Percentiles rank a stretch among this genome's conserved stretches.
Conservation (phyloP, 768 basidiomycete species). For the Fibroporia radiculosa region DNA sequence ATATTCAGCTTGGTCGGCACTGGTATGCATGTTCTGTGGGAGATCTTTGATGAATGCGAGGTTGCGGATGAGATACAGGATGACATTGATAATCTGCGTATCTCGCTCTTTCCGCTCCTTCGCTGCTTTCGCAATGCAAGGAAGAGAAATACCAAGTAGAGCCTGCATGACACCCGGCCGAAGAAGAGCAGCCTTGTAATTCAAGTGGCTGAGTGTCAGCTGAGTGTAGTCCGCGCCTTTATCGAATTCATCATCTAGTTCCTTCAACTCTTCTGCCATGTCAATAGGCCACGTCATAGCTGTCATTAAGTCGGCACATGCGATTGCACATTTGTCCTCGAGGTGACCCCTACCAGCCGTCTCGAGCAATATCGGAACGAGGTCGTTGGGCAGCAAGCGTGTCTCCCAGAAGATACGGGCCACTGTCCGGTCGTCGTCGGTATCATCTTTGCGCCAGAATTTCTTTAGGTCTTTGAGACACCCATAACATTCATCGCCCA, state of each 20-base stretch:
- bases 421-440: slow-evolving; percentile 93
- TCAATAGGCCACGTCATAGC: slow-evolving; percentile 99
- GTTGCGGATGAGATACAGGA: slow-evolving; percentile 87
- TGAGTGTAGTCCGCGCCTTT: slow-evolving; percentile 85
- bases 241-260: slow-evolving; percentile 78
- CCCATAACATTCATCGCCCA: slow-evolving; percentile 75
- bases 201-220: slow-evolving; percentile 68
- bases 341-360: slow-evolving; percentile 73
- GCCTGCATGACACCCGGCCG: slow-evolving; percentile 62
- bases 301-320: slow-evolving; percentile 82
- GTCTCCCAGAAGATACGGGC: slow-evolving; percentile 89
- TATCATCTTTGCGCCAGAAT: slow-evolving; percentile 94
- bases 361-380: slow-evolving; percentile 76
- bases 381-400: slow-evolving; percentile 79
- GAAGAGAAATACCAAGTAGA: slow-evolving; percentile 67
- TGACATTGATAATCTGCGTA: slow-evolving; percentile 77
- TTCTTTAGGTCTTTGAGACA: slow-evolving; percentile 93
- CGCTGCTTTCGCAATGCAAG: slow-evolving; percentile 62
- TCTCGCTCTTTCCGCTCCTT: slow-evolving; percentile 76
- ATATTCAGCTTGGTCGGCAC: slow-evolving; percentile 73
- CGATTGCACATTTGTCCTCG: slow-evolving; percentile 78
- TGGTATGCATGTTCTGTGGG: slow-evolving; percentile 59
- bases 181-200: slow-evolving; percentile 82
- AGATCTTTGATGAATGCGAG: slow-evolving; percentile 91
- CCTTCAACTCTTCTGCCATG: slow-evolving; percentile 87